phyloP scores from a whole-genome alignment of 2,329 filamentous ascomycete species.

The Elsinoe batatas region DNA sequence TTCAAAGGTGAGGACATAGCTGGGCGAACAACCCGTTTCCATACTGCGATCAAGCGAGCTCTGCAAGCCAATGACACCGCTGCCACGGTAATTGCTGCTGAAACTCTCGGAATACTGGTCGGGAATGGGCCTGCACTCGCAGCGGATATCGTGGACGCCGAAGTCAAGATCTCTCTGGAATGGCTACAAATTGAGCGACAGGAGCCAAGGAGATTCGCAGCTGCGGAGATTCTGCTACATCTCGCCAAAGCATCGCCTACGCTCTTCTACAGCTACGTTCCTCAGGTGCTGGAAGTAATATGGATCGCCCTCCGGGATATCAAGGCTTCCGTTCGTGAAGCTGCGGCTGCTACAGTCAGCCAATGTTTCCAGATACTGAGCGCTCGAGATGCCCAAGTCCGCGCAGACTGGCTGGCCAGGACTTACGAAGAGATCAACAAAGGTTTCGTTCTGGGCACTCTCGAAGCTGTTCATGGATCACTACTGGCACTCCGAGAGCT shows the following conservation, averaged over 20 bases:
- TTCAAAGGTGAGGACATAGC: slow-evolving; percentile 92
- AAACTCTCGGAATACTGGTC: slow-evolving; percentile 80
- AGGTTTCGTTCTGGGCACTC: slow-evolving; percentile 68
- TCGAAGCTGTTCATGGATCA: slow-evolving; percentile 89
- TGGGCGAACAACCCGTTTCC: slow-evolving; percentile 89
- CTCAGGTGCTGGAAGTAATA: slow-evolving; percentile 90
- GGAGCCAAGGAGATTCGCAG: slow-evolving; percentile 86
- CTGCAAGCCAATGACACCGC: slow-evolving; percentile 83
- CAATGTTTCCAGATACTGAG: slow-evolving; percentile 94
- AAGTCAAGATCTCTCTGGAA: slow-evolving; percentile 91
- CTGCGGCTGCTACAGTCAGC: slow-evolving; percentile 84
- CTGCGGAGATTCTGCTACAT: slow-evolving; percentile 82
- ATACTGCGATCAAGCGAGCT: slow-evolving; percentile 77
- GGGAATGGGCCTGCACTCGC: slow-evolving; percentile 88
- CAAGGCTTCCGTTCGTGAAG: slow-evolving; percentile 83
- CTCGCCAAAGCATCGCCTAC: slow-evolving; percentile 88
- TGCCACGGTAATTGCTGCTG: slow-evolving; percentile 82
- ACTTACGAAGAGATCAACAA: slow-evolving; percentile 78
- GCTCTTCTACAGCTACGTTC: slow-evolving; percentile 88
- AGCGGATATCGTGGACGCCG: slow-evolving; percentile 89
- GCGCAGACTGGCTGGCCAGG: slow-evolving; percentile 77
- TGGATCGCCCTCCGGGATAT: slow-evolving; percentile 89
- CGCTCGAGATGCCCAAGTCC: slow-evolving; percentile 80
- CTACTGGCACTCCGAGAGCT: slow-evolving; percentile 87
- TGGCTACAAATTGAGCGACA: slow-evolving; percentile 93